phyloP scores from a whole-genome alignment of 2,329 filamentous ascomycete genomes.

The Tolypocladium tropicale region DNA sequence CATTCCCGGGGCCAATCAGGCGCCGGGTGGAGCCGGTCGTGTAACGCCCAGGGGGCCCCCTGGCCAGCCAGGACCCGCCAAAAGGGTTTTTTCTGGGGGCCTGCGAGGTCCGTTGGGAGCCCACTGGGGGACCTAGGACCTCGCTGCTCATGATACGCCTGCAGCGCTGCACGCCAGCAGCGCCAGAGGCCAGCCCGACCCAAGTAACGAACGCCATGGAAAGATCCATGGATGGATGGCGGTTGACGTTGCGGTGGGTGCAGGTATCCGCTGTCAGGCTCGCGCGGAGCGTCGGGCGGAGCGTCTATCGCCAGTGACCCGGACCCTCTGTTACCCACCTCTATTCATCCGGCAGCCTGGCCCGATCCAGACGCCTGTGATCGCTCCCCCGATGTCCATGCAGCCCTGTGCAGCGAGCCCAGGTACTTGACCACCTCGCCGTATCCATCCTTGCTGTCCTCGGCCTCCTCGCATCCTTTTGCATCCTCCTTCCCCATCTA shows the following conservation, averaged over 20 bases:
- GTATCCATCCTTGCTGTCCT: neutral
- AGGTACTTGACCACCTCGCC: neutral
- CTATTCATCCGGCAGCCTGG: neutral
- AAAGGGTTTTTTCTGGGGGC: neutral
- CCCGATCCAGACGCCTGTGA: neutral
- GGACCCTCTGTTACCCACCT: no score
- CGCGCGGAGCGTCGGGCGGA: neutral
- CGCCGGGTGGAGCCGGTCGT: neutral
- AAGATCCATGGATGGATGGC: no score
- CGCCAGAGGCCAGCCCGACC: no score
- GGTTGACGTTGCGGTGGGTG: neutral
- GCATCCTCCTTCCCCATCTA: constrained; percentile 1
- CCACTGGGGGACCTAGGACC: neutral
- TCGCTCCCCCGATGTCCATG: neutral
- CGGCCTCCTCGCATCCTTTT: neutral
- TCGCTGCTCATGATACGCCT: no score
- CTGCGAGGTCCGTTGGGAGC: neutral
- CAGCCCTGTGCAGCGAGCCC: neutral
- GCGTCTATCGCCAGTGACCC: neutral
- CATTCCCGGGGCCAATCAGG: neutral
- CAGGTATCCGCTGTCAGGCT: neutral
- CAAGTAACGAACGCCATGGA: no score
- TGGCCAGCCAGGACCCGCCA: neutral
- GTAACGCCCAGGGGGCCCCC: neutral
- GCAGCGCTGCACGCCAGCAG: no score